A percentile compares a stretch with the other conserved stretches of the same genome.
phyloP scores from a whole-genome alignment of 345 rosid species.

The Excoecaria cochinchinensis region DNA sequence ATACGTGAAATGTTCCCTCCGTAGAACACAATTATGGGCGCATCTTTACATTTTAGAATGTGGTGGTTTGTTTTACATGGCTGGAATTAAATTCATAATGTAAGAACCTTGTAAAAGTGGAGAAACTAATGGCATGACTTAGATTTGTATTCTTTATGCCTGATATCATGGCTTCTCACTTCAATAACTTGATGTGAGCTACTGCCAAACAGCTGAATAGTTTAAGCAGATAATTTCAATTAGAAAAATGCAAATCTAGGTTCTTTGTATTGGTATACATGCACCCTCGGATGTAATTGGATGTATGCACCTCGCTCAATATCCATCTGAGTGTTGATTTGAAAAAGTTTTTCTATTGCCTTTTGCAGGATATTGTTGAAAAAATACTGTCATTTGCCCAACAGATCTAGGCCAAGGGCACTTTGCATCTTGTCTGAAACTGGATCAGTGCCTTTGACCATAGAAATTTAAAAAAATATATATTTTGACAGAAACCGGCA shows the following conservation, averaged over 20 bases:
- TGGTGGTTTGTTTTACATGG: neutral
- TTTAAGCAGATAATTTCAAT: neutral
- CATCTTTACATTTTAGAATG: neutral
- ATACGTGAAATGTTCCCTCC: no score
- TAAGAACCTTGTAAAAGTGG: neutral
- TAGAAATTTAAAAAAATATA: no score
- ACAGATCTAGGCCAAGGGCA: conserved; percentile 91
- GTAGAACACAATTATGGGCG: no score
- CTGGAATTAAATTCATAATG: neutral
- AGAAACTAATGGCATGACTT: neutral
- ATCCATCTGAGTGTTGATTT: neutral
- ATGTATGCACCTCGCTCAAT: neutral
- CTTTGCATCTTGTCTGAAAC: conserved; percentile 87
- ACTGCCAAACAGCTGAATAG: neutral
- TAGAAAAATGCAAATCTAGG: neutral
- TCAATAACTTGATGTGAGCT: neutral
- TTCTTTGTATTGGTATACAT: neutral
- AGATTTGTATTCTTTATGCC: no score
- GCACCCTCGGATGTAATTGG: neutral
- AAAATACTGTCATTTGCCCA: conserved; percentile 77
- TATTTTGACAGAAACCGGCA: no score
- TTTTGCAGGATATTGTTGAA: conserved; percentile 73
- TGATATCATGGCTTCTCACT: neutral
- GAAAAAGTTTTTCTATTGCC: neutral
- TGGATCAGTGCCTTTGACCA: conserved; percentile 84